Conservation (phyloP, 257 asterid genomes). For the Solanum raphanifolium region DNA sequence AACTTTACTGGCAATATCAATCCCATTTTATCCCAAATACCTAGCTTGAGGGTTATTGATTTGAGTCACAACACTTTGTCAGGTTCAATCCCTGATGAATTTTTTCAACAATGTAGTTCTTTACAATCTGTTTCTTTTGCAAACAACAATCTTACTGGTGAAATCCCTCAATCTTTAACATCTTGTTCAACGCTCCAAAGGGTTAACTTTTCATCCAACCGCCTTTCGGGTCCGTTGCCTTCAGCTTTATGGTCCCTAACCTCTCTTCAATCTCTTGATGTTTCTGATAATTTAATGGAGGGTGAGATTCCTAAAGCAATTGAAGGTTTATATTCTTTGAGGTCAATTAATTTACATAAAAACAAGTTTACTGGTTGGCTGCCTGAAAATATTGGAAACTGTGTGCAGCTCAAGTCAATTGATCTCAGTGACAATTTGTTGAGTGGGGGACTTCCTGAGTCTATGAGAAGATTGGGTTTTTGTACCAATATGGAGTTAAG, state of each 20-base stretch:
- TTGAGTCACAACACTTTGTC: conserved; percentile 44
- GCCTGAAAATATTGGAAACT: conserved; percentile 62
- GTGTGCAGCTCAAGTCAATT: conserved; percentile 34
- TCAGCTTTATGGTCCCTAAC: conserved; percentile 43
- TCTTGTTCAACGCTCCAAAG: conserved; percentile 47
- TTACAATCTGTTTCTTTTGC: conserved; percentile 52
- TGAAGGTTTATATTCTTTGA: conserved; percentile 32
- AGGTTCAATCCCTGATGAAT: conserved; percentile 44
- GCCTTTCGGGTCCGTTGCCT: conserved; percentile 48
- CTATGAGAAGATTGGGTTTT: conserved; percentile 40
- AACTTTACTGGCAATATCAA: conserved; percentile 51
- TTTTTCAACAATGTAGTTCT: conserved; percentile 55
- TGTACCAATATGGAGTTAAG: conserved; percentile 42
- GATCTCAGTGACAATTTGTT: conserved; percentile 50
- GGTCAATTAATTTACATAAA: conserved; percentile 30
- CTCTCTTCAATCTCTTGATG: conserved; percentile 45
- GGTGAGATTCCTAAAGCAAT: conserved; percentile 61
- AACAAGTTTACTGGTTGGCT: conserved; percentile 49
- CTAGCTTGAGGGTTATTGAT: conserved; percentile 39
- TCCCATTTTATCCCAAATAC: conserved; percentile 43
- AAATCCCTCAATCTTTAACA: conserved; percentile 39
- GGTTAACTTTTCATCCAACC: conserved; percentile 54
- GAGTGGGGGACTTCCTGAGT: conserved; percentile 47
- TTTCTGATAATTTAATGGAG: conserved; percentile 52
- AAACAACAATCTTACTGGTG: conserved; percentile 56